Evolutionary conservation across 2,329 filamentous ascomycete species (phyloP).

Genomic region (Colletotrichum australisinense): DNA sequence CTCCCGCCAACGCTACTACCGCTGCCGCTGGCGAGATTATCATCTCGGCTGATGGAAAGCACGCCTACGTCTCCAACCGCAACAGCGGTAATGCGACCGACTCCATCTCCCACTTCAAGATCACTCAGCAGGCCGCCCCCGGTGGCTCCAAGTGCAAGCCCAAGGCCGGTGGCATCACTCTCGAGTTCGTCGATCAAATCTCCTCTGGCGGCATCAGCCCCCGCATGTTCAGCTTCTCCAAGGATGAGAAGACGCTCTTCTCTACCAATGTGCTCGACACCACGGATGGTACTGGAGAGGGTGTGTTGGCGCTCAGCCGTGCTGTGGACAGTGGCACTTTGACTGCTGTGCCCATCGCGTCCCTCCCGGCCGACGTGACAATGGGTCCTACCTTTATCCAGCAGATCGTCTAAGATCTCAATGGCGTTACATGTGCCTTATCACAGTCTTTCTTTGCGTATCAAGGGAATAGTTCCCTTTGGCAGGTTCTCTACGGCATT

Average conservation of each 20-base stretch:
- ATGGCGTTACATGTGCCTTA: background rate
- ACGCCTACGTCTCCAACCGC: constrained; percentile 65
- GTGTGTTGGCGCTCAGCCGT: constrained; percentile 41
- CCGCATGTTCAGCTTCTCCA: constrained; percentile 59
- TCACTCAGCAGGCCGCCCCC: constrained; percentile 39
- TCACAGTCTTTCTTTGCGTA: background rate
- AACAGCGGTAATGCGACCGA: constrained; percentile 57
- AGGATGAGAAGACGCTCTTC: constrained; percentile 51
- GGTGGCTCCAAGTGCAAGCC: constrained; percentile 39
- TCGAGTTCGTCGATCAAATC: constrained; percentile 48
- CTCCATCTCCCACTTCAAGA: constrained; percentile 59
- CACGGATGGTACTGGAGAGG: constrained; percentile 54
- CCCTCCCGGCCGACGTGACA: constrained; percentile 30
- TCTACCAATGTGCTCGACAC: constrained; percentile 49
- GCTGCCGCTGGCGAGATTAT: constrained; percentile 60
- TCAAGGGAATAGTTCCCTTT: background rate
- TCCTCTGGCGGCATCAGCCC: constrained; percentile 51
- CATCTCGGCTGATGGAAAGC: constrained; percentile 52
- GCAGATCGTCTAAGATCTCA: constrained; percentile 39
- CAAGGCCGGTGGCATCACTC: constrained; percentile 42
- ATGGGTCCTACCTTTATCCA: constrained; percentile 38
- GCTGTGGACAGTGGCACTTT: constrained; percentile 43
- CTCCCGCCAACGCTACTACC: constrained; percentile 47
- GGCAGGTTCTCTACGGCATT: background rate
- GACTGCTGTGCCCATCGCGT: constrained; percentile 41